These are phyloP conservation scores for Botryococcus braunii DNA, from an alignment of 163 green algal genomes.

Conservation along the genomic window DNA sequence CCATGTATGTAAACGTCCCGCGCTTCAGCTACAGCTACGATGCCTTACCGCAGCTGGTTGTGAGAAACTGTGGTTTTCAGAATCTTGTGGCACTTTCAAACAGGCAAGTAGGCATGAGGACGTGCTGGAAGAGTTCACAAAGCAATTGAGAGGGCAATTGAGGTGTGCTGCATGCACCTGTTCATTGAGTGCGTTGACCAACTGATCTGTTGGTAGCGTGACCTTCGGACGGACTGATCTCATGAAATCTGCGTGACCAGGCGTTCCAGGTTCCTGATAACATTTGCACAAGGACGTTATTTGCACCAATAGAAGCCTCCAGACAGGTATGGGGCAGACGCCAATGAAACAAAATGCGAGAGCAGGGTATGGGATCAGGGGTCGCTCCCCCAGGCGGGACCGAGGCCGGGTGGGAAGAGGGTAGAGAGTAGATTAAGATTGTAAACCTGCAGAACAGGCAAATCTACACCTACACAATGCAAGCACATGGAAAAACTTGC, in stretches of 20 bases:
- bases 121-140: constrained; percentile 2
- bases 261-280: constrained; percentile 22
- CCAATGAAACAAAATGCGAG: too few relatives aligned
- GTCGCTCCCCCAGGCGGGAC: too few relatives aligned
- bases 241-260: constrained; percentile 20
- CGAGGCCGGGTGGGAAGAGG: too few relatives aligned
- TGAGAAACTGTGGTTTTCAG: not conserved
- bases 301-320: too few relatives aligned
- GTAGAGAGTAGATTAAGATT: too few relatives aligned
- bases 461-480: not conserved
- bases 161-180: constrained; percentile 31
- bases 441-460: not conserved
- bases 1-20: too few relatives aligned
- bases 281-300: too few relatives aligned
- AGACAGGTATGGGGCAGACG: too few relatives aligned
- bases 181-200: constrained; percentile 70
- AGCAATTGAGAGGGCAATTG: not conserved
- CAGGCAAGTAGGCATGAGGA: not conserved
- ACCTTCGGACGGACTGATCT: constrained; percentile 19
- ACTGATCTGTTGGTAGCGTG: constrained; percentile 48
- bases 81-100: not conserved
- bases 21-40: too few relatives aligned
- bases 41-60: too few relatives aligned
- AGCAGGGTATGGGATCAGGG: too few relatives aligned
- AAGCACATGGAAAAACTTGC: not conserved